Evolutionary conservation across 164 flowering plant species (phyloP), one percentile per base, ranked within the genome.

Genomic region (Stephania japonica): DNA sequence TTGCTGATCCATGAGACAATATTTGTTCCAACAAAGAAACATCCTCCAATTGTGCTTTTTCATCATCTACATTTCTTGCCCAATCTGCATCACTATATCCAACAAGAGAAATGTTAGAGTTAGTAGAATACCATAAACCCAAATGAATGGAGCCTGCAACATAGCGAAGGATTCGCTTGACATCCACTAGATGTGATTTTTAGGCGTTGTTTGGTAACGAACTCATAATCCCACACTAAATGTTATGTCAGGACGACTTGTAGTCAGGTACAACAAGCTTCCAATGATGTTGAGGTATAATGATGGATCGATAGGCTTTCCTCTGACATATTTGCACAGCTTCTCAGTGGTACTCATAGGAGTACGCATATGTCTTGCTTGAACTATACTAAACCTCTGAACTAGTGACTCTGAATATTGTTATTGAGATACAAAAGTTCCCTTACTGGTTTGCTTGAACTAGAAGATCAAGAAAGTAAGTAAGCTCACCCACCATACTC

Each of bases 171-270:
- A 59, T 59, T 26, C 44, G 26, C 27, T 71, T 61, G 10, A 61
- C 42, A 9, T 6, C 19, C 0, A 1, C 23, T 27, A 71, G 6
- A 27, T 61, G 67, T 59, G 73, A 71, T 7, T 25, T 71, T 71
- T 61, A 12, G 67, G 67, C 38, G 1, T 18, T 27, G 44, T 44
- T 32, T 71, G 47, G 41, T 56, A 71, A 1, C 73, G 1, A 27
- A 67, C 14, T 59, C 66, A 71, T n/a, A 32, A 6, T 12, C 65
- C 42, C 65, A 53, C 67, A 71, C 73, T 50, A 50, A 50, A 50
- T 3, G 18, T 10, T 10, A 50, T 50, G 18, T 50, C 12, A 50
- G 18, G 59, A 10, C 16, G 2, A 50, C 59, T 50, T 14, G 18
- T 19, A 14, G 16, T 50, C 11, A 50, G 16, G 59, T 50, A 50